These are phyloP conservation scores for Dispira simplex DNA, from an alignment of 192 early-diverging fungal species.

Conservation along the genomic window DNA sequence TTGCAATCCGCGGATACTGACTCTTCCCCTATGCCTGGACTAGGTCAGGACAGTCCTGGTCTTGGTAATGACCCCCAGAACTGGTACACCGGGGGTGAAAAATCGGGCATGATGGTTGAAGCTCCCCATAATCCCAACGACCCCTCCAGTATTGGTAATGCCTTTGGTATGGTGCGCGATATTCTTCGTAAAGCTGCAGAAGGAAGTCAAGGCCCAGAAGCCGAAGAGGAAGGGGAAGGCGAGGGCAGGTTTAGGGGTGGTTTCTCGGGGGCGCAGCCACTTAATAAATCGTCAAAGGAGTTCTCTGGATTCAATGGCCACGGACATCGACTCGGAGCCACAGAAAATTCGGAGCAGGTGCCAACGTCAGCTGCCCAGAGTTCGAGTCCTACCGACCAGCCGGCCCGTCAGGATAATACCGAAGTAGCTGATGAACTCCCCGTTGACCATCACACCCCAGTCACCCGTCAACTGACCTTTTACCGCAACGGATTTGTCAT, in stretches of 20 bases:
- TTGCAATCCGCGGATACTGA: background rate
- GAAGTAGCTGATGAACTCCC: slow-evolving; percentile 4
- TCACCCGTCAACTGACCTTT: slow-evolving; percentile 67
- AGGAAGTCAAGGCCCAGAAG: slow-evolving; percentile 31
- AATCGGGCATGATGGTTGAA: slow-evolving; percentile 50
- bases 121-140: slow-evolving; percentile 18
- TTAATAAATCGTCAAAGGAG: background rate
- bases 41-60: no score
- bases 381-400: background rate
- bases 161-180: slow-evolving; percentile 48
- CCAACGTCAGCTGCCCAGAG: no score
- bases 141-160: slow-evolving; percentile 27
- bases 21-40: no score
- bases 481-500: slow-evolving; percentile 95
- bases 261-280: background rate
- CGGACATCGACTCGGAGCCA: background rate
- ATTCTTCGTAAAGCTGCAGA: slow-evolving; percentile 55
- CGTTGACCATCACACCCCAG: slow-evolving; percentile 14
- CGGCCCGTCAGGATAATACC: slow-evolving; percentile 1
- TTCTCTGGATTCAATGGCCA: background rate
- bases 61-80: slow-evolving; percentile 36
- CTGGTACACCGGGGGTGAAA: slow-evolving; percentile 89
- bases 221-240: slow-evolving; percentile 20
- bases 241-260: background rate
- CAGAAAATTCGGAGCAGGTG: background rate